These are phyloP conservation scores for Chernovozyma aurita DNA, from an alignment of 1,139 yeast species.

Conservation along the genomic window DNA sequence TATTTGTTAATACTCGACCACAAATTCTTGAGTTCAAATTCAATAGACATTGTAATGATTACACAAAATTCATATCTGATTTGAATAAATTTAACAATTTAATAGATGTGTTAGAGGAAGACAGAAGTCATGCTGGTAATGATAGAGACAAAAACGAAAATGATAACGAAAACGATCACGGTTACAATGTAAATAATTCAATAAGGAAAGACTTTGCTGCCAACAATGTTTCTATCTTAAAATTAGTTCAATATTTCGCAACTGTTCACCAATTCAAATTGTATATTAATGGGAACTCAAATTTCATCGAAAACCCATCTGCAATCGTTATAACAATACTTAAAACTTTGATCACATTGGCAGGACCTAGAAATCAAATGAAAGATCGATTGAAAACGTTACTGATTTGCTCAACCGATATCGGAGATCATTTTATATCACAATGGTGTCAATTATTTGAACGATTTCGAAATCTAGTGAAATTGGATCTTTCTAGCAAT, in stretches of 20 bases:
- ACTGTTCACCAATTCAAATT: slow-evolving; percentile 20
- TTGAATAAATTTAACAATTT: slow-evolving; percentile 21
- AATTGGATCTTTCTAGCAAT: slow-evolving; percentile 27
- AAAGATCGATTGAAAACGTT: slow-evolving; percentile 20
- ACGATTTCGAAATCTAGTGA: slow-evolving; percentile 19
- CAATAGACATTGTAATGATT: slow-evolving; percentile 26
- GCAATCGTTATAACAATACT: slow-evolving; percentile 26
- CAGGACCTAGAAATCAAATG: slow-evolving; percentile 14
- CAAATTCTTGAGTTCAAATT: slow-evolving; percentile 23
- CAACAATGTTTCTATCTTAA: no score
- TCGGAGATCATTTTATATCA: slow-evolving; percentile 29
- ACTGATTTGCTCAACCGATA: slow-evolving; percentile 30
- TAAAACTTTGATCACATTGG: slow-evolving; percentile 21
- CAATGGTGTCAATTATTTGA: slow-evolving; percentile 32
- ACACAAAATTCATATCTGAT: slow-evolving; percentile 21
- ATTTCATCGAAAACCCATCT: slow-evolving; percentile 24
- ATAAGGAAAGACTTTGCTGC: not conserved
- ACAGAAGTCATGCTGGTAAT: slow-evolving; percentile 5
- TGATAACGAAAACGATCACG: not conserved
- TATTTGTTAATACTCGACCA: slow-evolving; percentile 22
- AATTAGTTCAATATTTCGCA: slow-evolving; percentile 14
- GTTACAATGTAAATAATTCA: not conserved
- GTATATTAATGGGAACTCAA: slow-evolving; percentile 25
- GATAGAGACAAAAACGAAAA: not conserved
- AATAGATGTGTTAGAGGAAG: slow-evolving; percentile 12